Base-by-base conservation (phyloP, 2,329 filamentous ascomycete genomes). In the Penicillium janthinellum region DNA sequence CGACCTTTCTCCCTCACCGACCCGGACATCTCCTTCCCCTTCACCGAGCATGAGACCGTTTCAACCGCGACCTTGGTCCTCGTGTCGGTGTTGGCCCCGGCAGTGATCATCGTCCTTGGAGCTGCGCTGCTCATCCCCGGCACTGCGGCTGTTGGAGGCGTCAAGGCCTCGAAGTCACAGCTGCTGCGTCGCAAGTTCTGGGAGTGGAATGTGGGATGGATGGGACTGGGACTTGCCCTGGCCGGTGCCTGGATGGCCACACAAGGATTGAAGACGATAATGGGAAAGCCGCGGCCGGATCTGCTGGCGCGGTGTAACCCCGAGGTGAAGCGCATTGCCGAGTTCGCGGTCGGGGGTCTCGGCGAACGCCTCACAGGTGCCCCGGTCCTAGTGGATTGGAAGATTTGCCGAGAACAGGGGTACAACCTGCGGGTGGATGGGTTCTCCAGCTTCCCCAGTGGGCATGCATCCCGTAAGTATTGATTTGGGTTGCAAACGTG, bases 141-240 rank as follows among this genome's bases (percentile, higher is more conserved):
- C 3, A 83, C 85, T 5, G 88, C 87, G 1, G 87, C 89, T 0
- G 83, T 85, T 8, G 25, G 38, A 2, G 51, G 60, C 3, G 15
- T 48, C 2, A 63, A 58, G 25, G 35, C 88, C 0, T 86, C 90
- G 1, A 83, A 83, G 64, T 75, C 83, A 4, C 77, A 91, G 56
- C 81, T 93, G 47, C 92, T 91, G 88, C 86, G 85, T 72, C 85
- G 91, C 65, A 96, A 95, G 78, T 75, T 96, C 1, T 97, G 94
- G 92, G 93, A 97, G 75, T 87, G 91, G 74, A 92, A 97, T 72
- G 87, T 87, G 2, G 92, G 91, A 59, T 91, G 89, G 86, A 86
- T 96, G 69, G 93, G 93, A 0, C 82, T 96, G 2, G 90, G 83
- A 0, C 81, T 96, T 17, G 86, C 90, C 2, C 80, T 92, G 10